Percentiles rank a stretch among this genome's conserved stretches.
These are phyloP conservation scores for Elsinoe necatrix DNA, from an alignment of 2,329 filamentous ascomycete species.

Conservation along the genomic window DNA sequence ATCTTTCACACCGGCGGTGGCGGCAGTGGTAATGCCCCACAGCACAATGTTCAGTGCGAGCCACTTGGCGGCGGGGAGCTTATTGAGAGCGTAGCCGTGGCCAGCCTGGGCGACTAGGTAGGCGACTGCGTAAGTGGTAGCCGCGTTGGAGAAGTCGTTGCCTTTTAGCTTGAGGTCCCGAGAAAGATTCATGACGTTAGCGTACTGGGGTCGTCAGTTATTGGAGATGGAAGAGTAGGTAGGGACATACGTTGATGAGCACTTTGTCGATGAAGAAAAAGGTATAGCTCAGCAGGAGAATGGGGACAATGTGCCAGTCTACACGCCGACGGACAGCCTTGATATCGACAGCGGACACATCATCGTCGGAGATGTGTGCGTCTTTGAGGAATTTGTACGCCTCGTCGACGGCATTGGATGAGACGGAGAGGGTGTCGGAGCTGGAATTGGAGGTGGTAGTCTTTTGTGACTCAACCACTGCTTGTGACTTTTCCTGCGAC, in stretches of 20 bases:
- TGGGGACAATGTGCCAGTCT: constrained; percentile 49
- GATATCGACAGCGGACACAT: constrained; percentile 24
- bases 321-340: constrained; percentile 46
- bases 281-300: constrained; percentile 54
- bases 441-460: not conserved
- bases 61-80: constrained; percentile 43
- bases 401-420: not conserved
- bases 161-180: constrained; percentile 47
- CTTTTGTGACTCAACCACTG: not conserved
- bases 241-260: constrained; percentile 29
- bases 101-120: constrained; percentile 48
- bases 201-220: constrained; percentile 58
- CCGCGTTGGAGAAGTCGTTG: constrained; percentile 38
- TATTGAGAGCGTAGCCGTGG: constrained; percentile 55
- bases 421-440: not conserved
- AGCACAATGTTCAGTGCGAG: constrained; percentile 33
- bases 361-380: not conserved
- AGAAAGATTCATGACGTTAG: constrained; percentile 55
- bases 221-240: constrained; percentile 32
- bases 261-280: constrained; percentile 47
- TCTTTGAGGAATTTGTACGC: constrained; percentile 4
- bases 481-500: not conserved
- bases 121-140: constrained; percentile 30
- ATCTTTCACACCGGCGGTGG: constrained; percentile 39
- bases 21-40: constrained; percentile 39